phyloP scores from a whole-genome alignment of 2,329 filamentous ascomycete species.

The Aureobasidium sp. region DNA sequence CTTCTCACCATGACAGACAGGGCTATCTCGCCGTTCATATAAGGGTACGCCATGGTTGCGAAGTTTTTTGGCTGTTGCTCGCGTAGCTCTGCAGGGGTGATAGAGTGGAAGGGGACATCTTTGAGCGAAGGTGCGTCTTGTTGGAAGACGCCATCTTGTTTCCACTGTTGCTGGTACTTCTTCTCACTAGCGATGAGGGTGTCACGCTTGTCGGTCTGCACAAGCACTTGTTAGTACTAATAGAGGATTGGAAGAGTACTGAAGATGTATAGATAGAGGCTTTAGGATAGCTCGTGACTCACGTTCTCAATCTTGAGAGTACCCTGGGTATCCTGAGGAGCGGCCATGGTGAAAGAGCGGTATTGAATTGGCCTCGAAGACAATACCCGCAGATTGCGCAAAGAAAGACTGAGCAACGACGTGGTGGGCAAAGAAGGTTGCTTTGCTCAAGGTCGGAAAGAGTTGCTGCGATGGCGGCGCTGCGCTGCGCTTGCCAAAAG shows the following conservation, averaged over 20 bases:
- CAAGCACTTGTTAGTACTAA: slow-evolving; percentile 17
- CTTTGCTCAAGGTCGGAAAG: not conserved
- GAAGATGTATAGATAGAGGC: not conserved
- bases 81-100: slow-evolving; percentile 67
- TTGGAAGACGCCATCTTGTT: slow-evolving; percentile 71
- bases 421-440: slow-evolving; percentile 11
- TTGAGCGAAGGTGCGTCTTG: slow-evolving; percentile 71
- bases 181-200: slow-evolving; percentile 77
- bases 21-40: slow-evolving; percentile 46
- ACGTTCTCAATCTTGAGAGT: slow-evolving; percentile 61
- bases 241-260: not conserved
- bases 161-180: slow-evolving; percentile 85
- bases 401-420: slow-evolving; percentile 14
- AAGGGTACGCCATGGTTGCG: slow-evolving; percentile 62
- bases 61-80: slow-evolving; percentile 66
- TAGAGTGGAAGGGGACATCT: slow-evolving; percentile 69
- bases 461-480: not conserved
- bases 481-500: slow-evolving; percentile 4
- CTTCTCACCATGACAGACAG: too few relatives aligned
- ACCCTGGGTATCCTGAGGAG: slow-evolving; percentile 51
- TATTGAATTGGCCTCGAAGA: slow-evolving; percentile 23
- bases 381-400: slow-evolving; percentile 25
- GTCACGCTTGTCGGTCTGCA: slow-evolving; percentile 78
- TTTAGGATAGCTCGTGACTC: slow-evolving; percentile 18
- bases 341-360: slow-evolving; percentile 35